Conservation (phyloP, 2,329 filamentous ascomycete genomes). For the Cercospora brassicicola region DNA sequence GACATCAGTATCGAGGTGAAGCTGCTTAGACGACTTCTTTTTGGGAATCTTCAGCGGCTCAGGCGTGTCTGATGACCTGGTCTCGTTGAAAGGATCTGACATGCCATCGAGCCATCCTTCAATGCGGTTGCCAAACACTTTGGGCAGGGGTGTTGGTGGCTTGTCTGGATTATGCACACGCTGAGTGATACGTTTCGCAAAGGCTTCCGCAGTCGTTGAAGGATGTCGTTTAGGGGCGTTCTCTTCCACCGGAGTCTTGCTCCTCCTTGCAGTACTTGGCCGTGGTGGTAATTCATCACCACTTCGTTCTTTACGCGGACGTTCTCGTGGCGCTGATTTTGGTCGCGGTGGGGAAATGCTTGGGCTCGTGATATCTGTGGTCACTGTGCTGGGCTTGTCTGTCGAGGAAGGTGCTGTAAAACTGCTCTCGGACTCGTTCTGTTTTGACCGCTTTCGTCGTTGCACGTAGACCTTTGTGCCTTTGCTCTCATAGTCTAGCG, state of each 20-base stretch:
- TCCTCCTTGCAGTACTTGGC: conserved; percentile 14
- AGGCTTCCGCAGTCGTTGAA: conserved; percentile 28
- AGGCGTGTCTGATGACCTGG: conserved; percentile 36
- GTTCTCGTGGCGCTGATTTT: conserved; percentile 26
- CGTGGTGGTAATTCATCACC: conserved; percentile 16
- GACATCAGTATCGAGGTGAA: conserved; percentile 11
- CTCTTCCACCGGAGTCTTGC: conserved; percentile 21
- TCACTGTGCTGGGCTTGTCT: conserved; percentile 31
- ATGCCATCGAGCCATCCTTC: conserved; percentile 60
- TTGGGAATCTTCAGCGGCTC: conserved; percentile 33
- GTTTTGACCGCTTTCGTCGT: conserved; percentile 29
- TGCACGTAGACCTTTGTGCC: conserved; percentile 40
- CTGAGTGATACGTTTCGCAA: conserved; percentile 29
- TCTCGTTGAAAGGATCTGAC: conserved; percentile 42
- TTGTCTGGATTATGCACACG: conserved; percentile 21
- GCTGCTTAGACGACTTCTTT: conserved; percentile 24
- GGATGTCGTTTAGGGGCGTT: conserved; percentile 14
- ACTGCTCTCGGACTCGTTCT: conserved; percentile 33
- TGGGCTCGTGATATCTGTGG: conserved; percentile 37
- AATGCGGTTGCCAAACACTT: conserved; percentile 54
- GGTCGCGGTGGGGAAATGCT: conserved; percentile 27
- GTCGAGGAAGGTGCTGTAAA: conserved; percentile 34
- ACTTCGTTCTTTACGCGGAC: conserved; percentile 14
- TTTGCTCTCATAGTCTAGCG: conserved; percentile 36
- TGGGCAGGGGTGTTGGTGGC: conserved; percentile 35